These are phyloP conservation scores for Solanum lycopersicoides DNA, from an alignment of 257 asterid genomes.

Conservation along the genomic window DNA sequence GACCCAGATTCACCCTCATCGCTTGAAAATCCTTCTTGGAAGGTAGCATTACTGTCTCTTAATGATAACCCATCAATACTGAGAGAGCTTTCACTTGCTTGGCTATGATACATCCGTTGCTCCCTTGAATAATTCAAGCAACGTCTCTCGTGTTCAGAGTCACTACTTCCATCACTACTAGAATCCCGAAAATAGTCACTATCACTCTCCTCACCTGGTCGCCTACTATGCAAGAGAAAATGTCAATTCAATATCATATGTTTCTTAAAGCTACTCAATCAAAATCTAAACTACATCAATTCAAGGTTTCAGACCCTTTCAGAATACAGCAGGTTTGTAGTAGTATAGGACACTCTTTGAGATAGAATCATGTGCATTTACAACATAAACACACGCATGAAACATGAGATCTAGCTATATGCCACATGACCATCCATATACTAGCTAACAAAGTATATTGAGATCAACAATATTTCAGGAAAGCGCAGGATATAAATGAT, in stretches of 20 bases:
- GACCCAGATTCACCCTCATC: conserved; percentile 83
- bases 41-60: conserved; percentile 35
- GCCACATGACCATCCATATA: not conserved
- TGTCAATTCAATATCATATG: not conserved
- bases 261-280: not conserved
- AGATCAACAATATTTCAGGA: not conserved
- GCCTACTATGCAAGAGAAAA: conserved; percentile 31
- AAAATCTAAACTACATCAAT: not conserved
- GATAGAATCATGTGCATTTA: not conserved
- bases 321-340: not conserved
- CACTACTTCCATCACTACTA: conserved; percentile 93
- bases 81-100: conserved; percentile 14
- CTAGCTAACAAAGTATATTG: not conserved
- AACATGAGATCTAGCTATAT: not conserved
- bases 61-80: conserved; percentile 22
- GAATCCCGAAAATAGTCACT: conserved; percentile 70
- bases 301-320: not conserved
- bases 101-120: conserved; percentile 20
- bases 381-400: not conserved
- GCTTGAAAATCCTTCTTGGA: conserved; percentile 77
- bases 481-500: not conserved
- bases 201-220: conserved; percentile 82
- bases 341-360: not conserved
- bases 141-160: conserved; percentile 61
- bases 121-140: conserved; percentile 28